A percentile compares a stretch with the other conserved stretches of the same genome.
These are phyloP conservation scores for Ilex asprella DNA, from an alignment of 257 asterid species.

Conservation along the genomic window DNA sequence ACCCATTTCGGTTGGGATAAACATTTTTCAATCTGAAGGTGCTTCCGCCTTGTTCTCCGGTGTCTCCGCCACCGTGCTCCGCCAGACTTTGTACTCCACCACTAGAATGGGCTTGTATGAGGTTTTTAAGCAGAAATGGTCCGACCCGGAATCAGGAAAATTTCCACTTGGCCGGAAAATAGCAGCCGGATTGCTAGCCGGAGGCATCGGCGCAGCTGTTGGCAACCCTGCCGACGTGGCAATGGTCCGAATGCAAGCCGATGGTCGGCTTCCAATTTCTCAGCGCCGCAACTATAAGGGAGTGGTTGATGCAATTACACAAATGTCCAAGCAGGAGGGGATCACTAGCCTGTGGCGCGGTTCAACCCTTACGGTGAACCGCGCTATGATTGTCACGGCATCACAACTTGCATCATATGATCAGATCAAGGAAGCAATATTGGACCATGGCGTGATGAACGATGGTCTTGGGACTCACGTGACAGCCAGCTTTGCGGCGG, in stretches of 20 bases:
- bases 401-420: neutral
- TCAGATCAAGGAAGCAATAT: neutral
- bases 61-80: neutral
- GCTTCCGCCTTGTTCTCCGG: neutral
- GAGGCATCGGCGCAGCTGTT: neutral
- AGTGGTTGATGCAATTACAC: neutral
- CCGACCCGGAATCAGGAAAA: neutral
- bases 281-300: neutral
- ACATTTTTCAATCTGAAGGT: neutral
- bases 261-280: neutral
- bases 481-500: neutral
- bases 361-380: neutral
- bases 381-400: neutral
- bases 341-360: neutral
- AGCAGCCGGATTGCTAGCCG: neutral
- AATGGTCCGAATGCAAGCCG: neutral
- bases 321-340: neutral
- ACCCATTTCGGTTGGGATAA: neutral
- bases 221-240: neutral
- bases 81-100: neutral
- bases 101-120: neutral
- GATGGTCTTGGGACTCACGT: neutral
- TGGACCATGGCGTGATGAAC: neutral
- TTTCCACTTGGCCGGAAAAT: neutral
- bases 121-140: neutral